Conservation (phyloP, 176 grass and related monocot genomes). For the Aegilops sharonensis region DNA sequence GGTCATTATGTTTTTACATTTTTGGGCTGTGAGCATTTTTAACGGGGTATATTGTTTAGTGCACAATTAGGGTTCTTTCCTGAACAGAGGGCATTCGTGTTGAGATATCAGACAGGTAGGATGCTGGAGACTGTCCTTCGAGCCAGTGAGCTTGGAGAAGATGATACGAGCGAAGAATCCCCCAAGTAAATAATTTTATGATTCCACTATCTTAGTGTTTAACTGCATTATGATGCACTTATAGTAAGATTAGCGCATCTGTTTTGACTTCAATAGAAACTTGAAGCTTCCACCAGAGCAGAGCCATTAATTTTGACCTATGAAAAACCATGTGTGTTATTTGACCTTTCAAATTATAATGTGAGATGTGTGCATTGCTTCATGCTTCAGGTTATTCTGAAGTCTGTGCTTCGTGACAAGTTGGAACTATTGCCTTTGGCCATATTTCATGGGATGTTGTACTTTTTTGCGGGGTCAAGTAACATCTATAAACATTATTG, state of each 20-base stretch:
- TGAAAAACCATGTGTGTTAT: too few species aligned
- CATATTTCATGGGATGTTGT: too few species aligned
- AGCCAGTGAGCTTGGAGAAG: conserved; percentile 80
- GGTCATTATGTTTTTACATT: neutral
- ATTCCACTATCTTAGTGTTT: neutral
- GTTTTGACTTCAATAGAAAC: conserved; percentile 54
- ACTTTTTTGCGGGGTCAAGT: too few species aligned
- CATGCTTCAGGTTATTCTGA: too few species aligned
- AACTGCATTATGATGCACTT: neutral
- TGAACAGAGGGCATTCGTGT: conserved; percentile 70
- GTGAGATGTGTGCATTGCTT: too few species aligned
- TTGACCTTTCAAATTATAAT: too few species aligned
- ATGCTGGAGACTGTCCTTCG: conserved; percentile 89
- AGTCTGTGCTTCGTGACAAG: too few species aligned
- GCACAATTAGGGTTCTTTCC: conserved; percentile 87
- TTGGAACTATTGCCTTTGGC: too few species aligned
- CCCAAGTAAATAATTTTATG: conserved; percentile 51
- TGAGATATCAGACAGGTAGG: conserved; percentile 85
- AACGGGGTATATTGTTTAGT: conserved; percentile 38
- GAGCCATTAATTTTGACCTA: too few species aligned
- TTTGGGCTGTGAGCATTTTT: neutral
- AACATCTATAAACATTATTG: too few species aligned
- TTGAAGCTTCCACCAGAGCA: conserved; percentile 70
- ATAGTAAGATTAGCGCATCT: neutral
- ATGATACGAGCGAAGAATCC: conserved; percentile 76